Evolutionary conservation across 2,329 filamentous ascomycete species (phyloP).

Genomic region (Hypocrella siamensis): DNA sequence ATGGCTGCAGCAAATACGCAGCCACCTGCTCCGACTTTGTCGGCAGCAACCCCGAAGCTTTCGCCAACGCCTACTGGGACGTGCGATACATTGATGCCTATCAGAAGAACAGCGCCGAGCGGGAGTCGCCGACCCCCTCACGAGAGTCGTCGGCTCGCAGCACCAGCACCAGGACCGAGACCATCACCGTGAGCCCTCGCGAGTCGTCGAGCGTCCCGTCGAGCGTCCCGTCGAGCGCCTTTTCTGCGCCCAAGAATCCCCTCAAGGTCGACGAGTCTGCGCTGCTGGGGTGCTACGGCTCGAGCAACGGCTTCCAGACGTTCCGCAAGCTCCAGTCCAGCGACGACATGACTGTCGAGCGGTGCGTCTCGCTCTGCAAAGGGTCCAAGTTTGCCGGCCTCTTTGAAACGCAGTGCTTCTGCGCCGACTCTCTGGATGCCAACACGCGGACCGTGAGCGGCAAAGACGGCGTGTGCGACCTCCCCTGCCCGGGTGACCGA

Average conservation of each 20-base stretch:
- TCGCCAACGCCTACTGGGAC: conserved; percentile 31
- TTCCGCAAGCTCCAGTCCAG: conserved; percentile 16
- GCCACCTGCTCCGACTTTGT: conserved; percentile 31
- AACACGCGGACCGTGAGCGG: conserved; percentile 17
- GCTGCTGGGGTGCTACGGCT: conserved; percentile 26
- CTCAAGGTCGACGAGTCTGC: conserved; percentile 15
- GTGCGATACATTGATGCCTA: conserved; percentile 39
- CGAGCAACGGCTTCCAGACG: conserved; percentile 16
- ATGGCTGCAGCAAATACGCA: conserved; percentile 23
- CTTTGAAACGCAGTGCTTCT: conserved; percentile 27
- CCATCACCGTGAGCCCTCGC: conserved; percentile 10
- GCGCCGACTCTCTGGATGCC: conserved; percentile 23
- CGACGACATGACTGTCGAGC: conserved; percentile 21
- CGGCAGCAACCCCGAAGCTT: conserved; percentile 25
- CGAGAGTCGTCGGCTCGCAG: background rate
- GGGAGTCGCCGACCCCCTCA: background rate
- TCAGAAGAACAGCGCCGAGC: conserved; percentile 6
- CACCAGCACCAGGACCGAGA: conserved; percentile 13
- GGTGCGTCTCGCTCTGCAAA: conserved; percentile 21
- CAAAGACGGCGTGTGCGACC: conserved; percentile 13
- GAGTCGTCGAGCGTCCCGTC: background rate
- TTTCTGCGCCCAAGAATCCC: conserved; percentile 13
- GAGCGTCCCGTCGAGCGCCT: conserved; percentile 2
- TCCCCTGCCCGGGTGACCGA: conserved; percentile 24
- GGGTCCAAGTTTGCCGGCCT: conserved; percentile 22